Percentiles rank a stretch among this genome's conserved stretches.
Evolutionary conservation across 495 filamentous ascomycete species (phyloP).

Genomic region (Jackrogersella minutella): DNA sequence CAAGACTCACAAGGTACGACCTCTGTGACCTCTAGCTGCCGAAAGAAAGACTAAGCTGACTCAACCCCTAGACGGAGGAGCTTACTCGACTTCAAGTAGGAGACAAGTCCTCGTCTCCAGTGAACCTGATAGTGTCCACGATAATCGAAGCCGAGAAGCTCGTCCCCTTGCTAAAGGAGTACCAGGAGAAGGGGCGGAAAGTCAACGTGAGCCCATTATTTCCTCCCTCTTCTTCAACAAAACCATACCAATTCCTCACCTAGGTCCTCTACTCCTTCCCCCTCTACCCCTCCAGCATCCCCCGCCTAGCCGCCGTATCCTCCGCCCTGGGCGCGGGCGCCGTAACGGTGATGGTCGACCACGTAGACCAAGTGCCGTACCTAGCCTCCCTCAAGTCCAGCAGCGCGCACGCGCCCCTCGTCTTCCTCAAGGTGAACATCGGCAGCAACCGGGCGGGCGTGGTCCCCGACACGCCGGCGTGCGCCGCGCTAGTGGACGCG

Average conservation of each 20-base stretch:
- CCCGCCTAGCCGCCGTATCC: conserved; percentile 64
- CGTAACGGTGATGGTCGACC: conserved; percentile 76
- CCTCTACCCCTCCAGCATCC: conserved; percentile 66
- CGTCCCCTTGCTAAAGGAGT: conserved; percentile 66
- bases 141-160: conserved; percentile 77
- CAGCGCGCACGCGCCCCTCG: conserved; percentile 52
- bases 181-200: conserved; percentile 55
- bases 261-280: conserved; percentile 81
- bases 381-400: conserved; percentile 50
- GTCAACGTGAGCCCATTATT: conserved; percentile 61
- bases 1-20: conserved; percentile 82
- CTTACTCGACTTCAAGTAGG: conserved; percentile 79
- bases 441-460: conserved; percentile 81
- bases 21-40: neutral
- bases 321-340: conserved; percentile 58
- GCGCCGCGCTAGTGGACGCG: conserved; percentile 60
- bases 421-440: conserved; percentile 83
- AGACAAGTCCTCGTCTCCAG: conserved; percentile 53
- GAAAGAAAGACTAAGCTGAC: neutral
- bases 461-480: conserved; percentile 56
- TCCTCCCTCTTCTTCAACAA: neutral
- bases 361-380: conserved; percentile 65
- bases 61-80: conserved; percentile 67
- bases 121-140: conserved; percentile 81
- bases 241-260: neutral